Conservation (phyloP, 2,329 filamentous ascomycete species). For the Pseudocercospora eumusae region DNA sequence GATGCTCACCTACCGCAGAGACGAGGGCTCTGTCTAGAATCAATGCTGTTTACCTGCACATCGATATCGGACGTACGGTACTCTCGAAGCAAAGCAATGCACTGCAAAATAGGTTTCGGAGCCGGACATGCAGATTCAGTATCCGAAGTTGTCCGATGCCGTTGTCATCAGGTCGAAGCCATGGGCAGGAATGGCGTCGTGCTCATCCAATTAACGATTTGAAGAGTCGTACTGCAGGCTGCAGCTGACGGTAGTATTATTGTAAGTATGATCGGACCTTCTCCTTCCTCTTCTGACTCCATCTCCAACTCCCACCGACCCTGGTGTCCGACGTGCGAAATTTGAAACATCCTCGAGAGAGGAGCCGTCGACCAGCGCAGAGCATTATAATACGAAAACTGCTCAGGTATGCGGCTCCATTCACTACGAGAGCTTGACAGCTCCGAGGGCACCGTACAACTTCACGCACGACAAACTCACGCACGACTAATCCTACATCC, state of each 20-base stretch:
- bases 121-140: background rate
- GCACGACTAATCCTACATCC: slow-evolving; percentile 49
- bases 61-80: too few relatives aligned
- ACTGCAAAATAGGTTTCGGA: background rate
- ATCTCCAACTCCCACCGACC: background rate
- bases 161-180: too few relatives aligned
- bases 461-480: slow-evolving; percentile 32
- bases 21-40: background rate
- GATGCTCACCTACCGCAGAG: background rate
- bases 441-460: slow-evolving; percentile 45
- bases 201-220: background rate
- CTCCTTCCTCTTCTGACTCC: background rate
- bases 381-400: background rate
- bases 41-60: background rate
- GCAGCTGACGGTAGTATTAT: background rate
- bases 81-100: too few relatives aligned
- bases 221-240: background rate
- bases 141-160: too few relatives aligned
- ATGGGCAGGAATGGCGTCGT: background rate
- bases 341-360: background rate
- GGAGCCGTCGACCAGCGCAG: slow-evolving; percentile 4
- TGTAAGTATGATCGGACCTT: background rate
- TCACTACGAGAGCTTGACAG: slow-evolving; percentile 42
- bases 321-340: background rate
- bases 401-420: slow-evolving; percentile 36